Percentiles rank a stretch among this genome's conserved stretches.
These are phyloP conservation scores for Neurospora sp. DNA, from an alignment of 495 filamentous ascomycete genomes.

Conservation along the genomic window DNA sequence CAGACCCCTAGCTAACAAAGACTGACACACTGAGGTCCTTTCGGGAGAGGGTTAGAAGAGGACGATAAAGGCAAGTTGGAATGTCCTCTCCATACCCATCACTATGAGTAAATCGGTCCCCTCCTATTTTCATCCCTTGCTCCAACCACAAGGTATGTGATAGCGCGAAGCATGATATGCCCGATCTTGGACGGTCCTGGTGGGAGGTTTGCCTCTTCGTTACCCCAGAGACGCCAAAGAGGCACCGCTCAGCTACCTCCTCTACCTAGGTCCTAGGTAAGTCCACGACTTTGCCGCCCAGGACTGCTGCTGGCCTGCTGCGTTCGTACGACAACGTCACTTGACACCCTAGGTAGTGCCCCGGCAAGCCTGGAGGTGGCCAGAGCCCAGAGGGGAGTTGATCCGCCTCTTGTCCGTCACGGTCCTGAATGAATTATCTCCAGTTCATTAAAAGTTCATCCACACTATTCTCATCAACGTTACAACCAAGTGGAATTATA, in stretches of 20 bases:
- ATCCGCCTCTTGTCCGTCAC: not conserved
- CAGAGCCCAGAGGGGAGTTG: not conserved
- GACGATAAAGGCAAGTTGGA: not conserved
- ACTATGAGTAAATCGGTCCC: not conserved
- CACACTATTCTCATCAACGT: not conserved
- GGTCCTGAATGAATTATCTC: not conserved
- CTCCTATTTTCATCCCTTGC: not conserved
- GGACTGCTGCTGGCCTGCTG: not conserved
- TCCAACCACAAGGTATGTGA: not conserved
- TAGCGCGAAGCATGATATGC: not conserved
- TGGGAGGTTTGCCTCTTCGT: not conserved
- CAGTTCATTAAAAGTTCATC: not conserved
- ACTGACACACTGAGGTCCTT: not conserved
- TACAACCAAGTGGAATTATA: not conserved
- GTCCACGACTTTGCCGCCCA: not conserved
- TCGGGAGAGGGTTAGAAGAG: not conserved
- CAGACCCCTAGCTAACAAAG: not conserved
- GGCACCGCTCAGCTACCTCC: not conserved
- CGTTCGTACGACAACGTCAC: not conserved
- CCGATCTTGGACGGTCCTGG: not conserved
- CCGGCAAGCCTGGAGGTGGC: not conserved
- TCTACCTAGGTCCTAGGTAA: not conserved
- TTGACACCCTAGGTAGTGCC: not conserved
- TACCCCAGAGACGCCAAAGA: not conserved
- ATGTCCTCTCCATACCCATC: not conserved